Base-by-base conservation (phyloP, 768 basidiomycete species). In the Kondoa subrosea region DNA sequence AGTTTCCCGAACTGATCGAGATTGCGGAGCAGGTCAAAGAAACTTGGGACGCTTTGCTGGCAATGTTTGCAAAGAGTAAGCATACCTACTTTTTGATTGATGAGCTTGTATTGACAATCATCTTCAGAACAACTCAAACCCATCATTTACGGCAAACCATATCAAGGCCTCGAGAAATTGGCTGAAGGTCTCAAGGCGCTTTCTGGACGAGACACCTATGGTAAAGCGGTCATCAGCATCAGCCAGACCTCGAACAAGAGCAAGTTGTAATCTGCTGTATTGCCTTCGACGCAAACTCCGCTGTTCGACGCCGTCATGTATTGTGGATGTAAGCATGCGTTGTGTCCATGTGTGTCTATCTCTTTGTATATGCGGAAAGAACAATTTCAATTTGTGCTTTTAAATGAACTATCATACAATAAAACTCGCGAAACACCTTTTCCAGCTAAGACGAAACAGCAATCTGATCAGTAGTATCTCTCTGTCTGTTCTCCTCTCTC, bases 171-270 rank as follows among this genome's bases (percentile, higher is more conserved):
- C 0, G 86, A 87, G 29, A 77, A 76, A 8, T 77, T 91, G 1
- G 77, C 81, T 1, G 83, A 85, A 0, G 93, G 87, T 0, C 77
- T 96, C 63, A 75, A 74, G 16, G 90, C 88, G 29, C 77, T 97
- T 25, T 91, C 91, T 74, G 80, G 80, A 59, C 80, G 93, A 70
- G 83, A 88, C 78, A 92, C 91, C 2, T 97, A 91, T 89, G 93
- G 93, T 0, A 96, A 96, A 75, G 87, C 81, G 0, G 80, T 92
- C 29, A 63, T 63, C 12, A 8, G 3, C 29, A 33, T 63, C 14
- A 12, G 8, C 12, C 58, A 60, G 30, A 26, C 58, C 8, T 12
- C 4, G 30, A 4, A 60, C 12, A 25, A 25, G 8, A 31, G 25
- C 58, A 60, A 60, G 25, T 31, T 60, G 30, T 60, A 27, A 60